phyloP scores from a whole-genome alignment of 2,329 filamentous ascomycete species.

The Chrysosporium keratinophilum region DNA sequence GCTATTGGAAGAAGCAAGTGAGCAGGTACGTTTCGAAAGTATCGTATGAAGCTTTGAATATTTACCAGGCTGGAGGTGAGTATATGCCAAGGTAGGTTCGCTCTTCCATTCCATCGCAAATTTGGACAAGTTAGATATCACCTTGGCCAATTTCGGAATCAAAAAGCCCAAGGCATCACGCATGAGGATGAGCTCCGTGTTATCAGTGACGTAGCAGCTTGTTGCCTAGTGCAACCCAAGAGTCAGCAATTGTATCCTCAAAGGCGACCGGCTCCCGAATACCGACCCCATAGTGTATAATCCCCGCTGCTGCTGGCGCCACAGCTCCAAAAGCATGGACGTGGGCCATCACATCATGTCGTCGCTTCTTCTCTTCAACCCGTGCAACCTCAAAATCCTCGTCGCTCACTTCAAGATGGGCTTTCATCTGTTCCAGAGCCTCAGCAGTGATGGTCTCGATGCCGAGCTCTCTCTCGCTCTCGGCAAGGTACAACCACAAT shows the following conservation, averaged over 20 bases:
- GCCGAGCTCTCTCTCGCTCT: slow-evolving; percentile 71
- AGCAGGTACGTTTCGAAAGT: too few species aligned
- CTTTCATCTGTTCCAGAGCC: slow-evolving; percentile 65
- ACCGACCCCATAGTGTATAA: not conserved
- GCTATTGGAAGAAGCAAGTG: slow-evolving; percentile 23
- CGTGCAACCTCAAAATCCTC: slow-evolving; percentile 64
- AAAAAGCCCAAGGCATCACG: slow-evolving; percentile 66
- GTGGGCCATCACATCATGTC: slow-evolving; percentile 57
- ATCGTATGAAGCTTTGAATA: too few species aligned
- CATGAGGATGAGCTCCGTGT: slow-evolving; percentile 50
- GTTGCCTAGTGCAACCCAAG: slow-evolving; percentile 36
- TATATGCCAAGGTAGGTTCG: slow-evolving; percentile 64
- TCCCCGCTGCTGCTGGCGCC: too few species aligned
- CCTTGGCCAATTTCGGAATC: slow-evolving; percentile 64
- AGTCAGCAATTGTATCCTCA: too few species aligned
- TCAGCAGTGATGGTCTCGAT: slow-evolving; percentile 58
- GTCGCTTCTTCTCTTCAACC: slow-evolving; percentile 62
- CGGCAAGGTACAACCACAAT: slow-evolving; percentile 76
- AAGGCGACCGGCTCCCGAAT: slow-evolving; percentile 43
- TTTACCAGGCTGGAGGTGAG: slow-evolving; percentile 39
- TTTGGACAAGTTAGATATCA: slow-evolving; percentile 60
- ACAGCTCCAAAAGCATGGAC: slow-evolving; percentile 42
- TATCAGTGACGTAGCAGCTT: slow-evolving; percentile 15
- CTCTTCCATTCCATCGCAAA: slow-evolving; percentile 67
- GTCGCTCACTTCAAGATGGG: slow-evolving; percentile 64